These are phyloP conservation scores for Rhipidocladum racemiflorum DNA, from an alignment of 176 grass and related monocot species.

Conservation along the genomic window DNA sequence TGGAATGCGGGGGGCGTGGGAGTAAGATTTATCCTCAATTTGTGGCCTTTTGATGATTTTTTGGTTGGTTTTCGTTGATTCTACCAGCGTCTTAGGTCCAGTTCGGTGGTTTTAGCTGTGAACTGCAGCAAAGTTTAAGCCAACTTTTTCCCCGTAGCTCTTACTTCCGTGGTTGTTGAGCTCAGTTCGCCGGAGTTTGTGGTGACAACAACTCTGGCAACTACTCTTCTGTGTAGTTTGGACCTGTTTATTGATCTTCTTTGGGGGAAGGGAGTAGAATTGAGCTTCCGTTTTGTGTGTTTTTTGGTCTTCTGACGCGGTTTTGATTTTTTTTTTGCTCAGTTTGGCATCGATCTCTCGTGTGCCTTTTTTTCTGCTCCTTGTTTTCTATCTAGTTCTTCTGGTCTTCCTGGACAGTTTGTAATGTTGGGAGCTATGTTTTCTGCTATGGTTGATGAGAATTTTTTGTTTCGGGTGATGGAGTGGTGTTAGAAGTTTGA, in stretches of 20 bases:
- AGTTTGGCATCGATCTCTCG: background rate
- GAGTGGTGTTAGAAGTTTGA: background rate
- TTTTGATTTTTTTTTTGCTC: background rate
- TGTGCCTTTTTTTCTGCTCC: background rate
- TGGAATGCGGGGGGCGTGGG: slow-evolving; percentile 17
- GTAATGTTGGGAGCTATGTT: background rate
- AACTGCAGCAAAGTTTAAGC: background rate
- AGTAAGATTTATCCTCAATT: slow-evolving; percentile 14
- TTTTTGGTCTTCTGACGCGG: background rate
- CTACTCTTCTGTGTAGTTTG: background rate
- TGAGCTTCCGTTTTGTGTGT: background rate
- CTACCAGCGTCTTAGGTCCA: slow-evolving; percentile 14
- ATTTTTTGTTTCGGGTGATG: background rate
- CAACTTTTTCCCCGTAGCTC: background rate
- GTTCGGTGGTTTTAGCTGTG: background rate
- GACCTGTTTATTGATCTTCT: slow-evolving; percentile 1
- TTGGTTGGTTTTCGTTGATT: background rate
- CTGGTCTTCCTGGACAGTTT: background rate
- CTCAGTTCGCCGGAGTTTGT: slow-evolving; percentile 5
- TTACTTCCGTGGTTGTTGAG: background rate
- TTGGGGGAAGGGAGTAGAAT: background rate
- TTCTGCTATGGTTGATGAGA: background rate
- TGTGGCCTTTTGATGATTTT: background rate
- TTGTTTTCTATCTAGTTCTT: background rate
- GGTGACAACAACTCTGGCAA: background rate